Conservation (phyloP, 176 grass and related monocot genomes). For the Secale cereale region DNA sequence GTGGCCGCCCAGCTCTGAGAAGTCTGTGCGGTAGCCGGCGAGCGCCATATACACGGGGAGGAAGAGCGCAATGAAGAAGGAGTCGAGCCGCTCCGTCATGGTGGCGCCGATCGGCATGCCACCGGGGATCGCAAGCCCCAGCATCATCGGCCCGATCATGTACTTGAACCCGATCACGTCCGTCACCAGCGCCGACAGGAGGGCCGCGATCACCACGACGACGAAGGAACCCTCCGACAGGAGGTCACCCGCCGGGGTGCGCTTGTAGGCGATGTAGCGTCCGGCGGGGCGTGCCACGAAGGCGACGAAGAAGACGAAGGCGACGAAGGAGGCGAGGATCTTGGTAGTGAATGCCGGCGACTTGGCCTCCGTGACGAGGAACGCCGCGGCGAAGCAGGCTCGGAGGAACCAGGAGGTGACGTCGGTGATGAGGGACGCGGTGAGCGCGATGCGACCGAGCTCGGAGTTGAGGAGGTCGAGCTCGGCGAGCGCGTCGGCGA, state of each 20-base stretch:
- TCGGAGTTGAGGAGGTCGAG: slow-evolving; percentile 85
- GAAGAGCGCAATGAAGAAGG: slow-evolving; percentile 67
- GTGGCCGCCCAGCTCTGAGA: slow-evolving; percentile 31
- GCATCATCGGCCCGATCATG: slow-evolving; percentile 64
- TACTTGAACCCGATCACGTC: slow-evolving; percentile 65
- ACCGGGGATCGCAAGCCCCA: slow-evolving; percentile 60
- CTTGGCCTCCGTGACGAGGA: slow-evolving; percentile 21
- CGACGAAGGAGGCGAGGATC: slow-evolving; percentile 35
- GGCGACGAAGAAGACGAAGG: slow-evolving; percentile 35
- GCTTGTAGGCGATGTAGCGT: slow-evolving; percentile 31
- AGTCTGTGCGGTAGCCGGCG: slow-evolving; percentile 67
- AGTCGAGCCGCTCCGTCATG: slow-evolving; percentile 70
- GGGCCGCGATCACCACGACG: slow-evolving; percentile 39
- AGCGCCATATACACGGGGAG: slow-evolving; percentile 63
- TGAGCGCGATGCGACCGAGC: slow-evolving; percentile 75
- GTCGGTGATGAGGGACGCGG: slow-evolving; percentile 70
- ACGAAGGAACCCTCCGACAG: slow-evolving; percentile 57
- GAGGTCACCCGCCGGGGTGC: slow-evolving; percentile 30
- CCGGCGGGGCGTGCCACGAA: slow-evolving; percentile 41
- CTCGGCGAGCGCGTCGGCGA: slow-evolving; percentile 60
- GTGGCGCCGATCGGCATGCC: slow-evolving; percentile 83
- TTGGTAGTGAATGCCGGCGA: slow-evolving; percentile 7
- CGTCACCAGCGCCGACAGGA: slow-evolving; percentile 55
- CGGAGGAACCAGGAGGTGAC: slow-evolving; percentile 52
- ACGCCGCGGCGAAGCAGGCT: not conserved